Conservation (phyloP, 2,329 filamentous ascomycete genomes). For the Fonsecaea monophora region DNA sequence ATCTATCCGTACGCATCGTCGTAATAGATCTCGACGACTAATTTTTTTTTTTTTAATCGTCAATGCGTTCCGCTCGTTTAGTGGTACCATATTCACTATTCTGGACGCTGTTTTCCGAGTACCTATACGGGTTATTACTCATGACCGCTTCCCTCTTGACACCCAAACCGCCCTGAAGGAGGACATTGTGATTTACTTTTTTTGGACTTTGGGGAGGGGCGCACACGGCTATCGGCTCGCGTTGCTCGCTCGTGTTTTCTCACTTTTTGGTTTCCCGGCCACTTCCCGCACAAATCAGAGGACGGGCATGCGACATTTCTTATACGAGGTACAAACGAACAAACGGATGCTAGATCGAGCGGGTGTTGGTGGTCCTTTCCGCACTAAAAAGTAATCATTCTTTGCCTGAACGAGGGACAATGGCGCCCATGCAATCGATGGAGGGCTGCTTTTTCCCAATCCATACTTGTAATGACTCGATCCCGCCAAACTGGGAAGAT, state of each 20-base stretch:
- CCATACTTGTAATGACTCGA: no score
- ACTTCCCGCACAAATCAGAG: conserved; percentile 15
- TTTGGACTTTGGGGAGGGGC: no score
- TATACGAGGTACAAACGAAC: neutral
- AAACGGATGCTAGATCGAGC: neutral
- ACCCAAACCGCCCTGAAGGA: neutral
- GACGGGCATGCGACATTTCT: neutral
- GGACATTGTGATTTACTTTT: neutral
- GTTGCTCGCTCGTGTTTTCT: neutral
- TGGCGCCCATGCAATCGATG: neutral
- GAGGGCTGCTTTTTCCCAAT: neutral
- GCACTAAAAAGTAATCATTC: neutral
- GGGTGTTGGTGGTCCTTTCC: neutral
- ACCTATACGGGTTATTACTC: neutral
- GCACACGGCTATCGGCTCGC: neutral
- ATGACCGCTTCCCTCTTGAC: neutral
- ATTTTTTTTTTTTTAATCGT: no score
- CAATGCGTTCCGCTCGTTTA: no score
- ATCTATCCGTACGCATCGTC: no score
- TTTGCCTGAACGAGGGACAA: neutral
- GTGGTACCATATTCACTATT: no score
- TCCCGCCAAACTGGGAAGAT: no score
- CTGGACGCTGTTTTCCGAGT: no score
- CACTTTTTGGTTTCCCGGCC: neutral
- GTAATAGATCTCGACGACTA: no score